Base-by-base conservation (phyloP, 2,329 filamentous ascomycete genomes). In the Diplodia sapinea region DNA sequence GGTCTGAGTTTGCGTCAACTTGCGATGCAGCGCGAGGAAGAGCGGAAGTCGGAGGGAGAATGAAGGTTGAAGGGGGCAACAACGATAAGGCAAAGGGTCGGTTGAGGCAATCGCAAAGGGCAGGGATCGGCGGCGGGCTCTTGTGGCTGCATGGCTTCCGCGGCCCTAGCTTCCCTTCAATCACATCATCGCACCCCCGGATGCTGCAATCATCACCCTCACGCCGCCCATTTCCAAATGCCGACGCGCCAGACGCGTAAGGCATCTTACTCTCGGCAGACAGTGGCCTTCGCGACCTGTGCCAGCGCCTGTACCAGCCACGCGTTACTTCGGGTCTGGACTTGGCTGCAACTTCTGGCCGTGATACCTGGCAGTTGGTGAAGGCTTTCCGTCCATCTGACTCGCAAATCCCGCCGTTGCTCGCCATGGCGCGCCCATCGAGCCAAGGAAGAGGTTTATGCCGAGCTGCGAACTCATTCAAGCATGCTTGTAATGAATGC, bases 161-260 rank as follows among this genome's bases (percentile, higher is more conserved):
- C 17, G 29, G 43, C 47, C 23, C 61, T 29, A 49, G 31, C 61
- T 29, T 40, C 49, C 47, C 23, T 43, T 55, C 49, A 55, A 65
- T 65, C 62, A 55, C 62, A 43, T 65, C 62, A 65, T 65, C 62
- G 50, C 13, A 9, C 49, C 51, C 49, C 36, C 50, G 47, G 50
- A 65, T 51, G 62, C 43, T 65, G 62, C 62, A 65, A 55, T 65
- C n/a, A 23, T 47, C 50, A 29, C 47, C 23, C n/a, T 13, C 43
- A 11, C 43, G 3, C n/a, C 29, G 15, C 31, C 31, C n/a, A 13
- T 31, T 54, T 36, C 36, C 61, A 12, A n/a, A 12, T 36, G 43
- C 61, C 49, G 47, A 20, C 61, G n/a, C 61, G 7, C 61, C 15
- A 13, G 50, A 65, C 62, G 50, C 62, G 49, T 43, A 20, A 64